phyloP scores from a whole-genome alignment of 148 eudicot species.

The Vaccinium myrtillus region DNA sequence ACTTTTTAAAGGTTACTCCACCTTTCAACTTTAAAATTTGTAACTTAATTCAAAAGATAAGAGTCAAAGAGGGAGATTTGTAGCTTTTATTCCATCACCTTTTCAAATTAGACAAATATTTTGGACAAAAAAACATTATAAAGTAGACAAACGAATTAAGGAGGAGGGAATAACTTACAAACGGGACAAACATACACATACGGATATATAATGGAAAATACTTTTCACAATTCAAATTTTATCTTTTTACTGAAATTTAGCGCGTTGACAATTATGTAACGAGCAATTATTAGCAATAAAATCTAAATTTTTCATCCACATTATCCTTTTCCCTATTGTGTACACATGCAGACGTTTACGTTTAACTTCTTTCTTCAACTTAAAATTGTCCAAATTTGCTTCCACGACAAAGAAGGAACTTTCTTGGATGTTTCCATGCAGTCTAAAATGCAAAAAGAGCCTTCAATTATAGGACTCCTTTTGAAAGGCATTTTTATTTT shows the following conservation, averaged over 20 bases:
- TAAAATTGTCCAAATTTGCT: neutral
- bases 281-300: neutral
- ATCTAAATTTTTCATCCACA: neutral
- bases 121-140: neutral
- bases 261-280: neutral
- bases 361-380: neutral
- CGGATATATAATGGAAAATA: too few relatives aligned
- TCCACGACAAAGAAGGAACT: neutral
- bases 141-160: neutral
- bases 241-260: too few relatives aligned
- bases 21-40: neutral
- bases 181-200: neutral
- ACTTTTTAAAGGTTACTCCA: neutral
- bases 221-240: too few relatives aligned
- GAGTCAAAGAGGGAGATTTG: neutral
- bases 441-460: neutral
- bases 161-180: neutral
- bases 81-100: neutral
- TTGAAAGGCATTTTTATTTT: too few relatives aligned
- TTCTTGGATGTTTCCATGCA: neutral
- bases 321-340: too few relatives aligned
- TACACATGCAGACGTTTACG: too few relatives aligned
- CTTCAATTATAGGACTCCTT: neutral
- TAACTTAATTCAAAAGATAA: neutral
- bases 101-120: neutral